A percentile compares a stretch with the other conserved stretches of the same genome.
Conservation (phyloP, 768 basidiomycete species). For the Fomitopsis pulvina region DNA sequence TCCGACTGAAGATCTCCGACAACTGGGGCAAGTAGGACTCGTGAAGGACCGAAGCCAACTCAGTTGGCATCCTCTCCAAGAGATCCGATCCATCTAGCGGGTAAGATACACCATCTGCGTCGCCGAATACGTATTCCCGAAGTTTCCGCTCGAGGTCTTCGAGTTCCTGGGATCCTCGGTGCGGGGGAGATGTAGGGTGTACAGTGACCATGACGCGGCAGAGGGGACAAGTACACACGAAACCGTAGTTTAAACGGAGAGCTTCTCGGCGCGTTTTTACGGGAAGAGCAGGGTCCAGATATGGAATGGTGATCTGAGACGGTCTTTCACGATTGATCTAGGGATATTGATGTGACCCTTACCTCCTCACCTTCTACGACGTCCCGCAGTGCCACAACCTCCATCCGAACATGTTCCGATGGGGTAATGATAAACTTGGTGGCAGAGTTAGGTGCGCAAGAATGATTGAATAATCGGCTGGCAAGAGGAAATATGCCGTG, state of each 20-base stretch:
- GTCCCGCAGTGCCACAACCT: constrained; percentile 55
- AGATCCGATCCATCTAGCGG: constrained; percentile 2
- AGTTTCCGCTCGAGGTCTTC: constrained; percentile 21
- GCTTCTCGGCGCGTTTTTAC: constrained; percentile 52
- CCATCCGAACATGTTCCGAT: constrained; percentile 42
- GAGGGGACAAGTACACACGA: constrained; percentile 54
- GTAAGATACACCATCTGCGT: constrained; percentile 6
- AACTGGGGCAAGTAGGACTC: constrained; percentile 52
- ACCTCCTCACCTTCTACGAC: constrained; percentile 65
- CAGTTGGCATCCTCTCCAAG: constrained; percentile 33
- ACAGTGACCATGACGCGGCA: constrained; percentile 40
- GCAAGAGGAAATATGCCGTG: constrained; percentile 75
- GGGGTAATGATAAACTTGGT: constrained; percentile 46
- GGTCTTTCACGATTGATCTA: background rate
- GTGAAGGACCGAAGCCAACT: constrained; percentile 39
- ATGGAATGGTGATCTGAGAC: constrained; percentile 62
- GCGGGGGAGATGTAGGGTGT: constrained; percentile 32
- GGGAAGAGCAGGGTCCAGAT: constrained; percentile 68
- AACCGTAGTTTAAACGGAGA: constrained; percentile 59
- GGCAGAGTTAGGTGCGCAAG: constrained; percentile 68
- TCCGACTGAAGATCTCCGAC: constrained; percentile 57
- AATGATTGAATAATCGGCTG: constrained; percentile 80
- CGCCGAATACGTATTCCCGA: constrained; percentile 32
- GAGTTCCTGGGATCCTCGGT: constrained; percentile 16
- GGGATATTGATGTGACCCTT: constrained; percentile 1